A percentile compares a stretch with the other conserved stretches of the same genome.
phyloP scores from a whole-genome alignment of 768 basidiomycete genomes.

The Crassisporium funariophilum region DNA sequence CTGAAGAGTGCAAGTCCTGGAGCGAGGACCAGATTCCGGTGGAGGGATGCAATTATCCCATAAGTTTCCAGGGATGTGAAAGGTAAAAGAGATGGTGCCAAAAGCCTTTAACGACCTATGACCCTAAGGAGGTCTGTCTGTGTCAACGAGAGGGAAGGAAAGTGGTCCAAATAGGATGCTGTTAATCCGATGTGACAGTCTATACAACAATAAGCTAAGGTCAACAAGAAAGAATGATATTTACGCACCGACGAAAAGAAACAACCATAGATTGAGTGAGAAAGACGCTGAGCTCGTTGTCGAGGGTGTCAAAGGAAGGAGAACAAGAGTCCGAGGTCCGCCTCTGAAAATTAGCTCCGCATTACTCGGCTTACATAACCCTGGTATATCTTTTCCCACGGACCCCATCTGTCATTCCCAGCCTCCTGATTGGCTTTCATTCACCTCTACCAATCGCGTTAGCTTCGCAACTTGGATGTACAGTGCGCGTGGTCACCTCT shows the following conservation, averaged over 20 bases:
- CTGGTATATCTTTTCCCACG: no score
- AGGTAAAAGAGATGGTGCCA: slow-evolving; percentile 18
- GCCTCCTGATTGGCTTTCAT: no score
- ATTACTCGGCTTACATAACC: not conserved
- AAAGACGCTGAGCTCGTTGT: slow-evolving; percentile 16
- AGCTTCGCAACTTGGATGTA: no score
- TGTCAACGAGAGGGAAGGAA: slow-evolving; percentile 60
- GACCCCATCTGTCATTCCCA: no score
- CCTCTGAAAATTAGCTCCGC: slow-evolving; percentile 14
- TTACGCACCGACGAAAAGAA: slow-evolving; percentile 37
- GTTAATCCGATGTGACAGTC: slow-evolving; percentile 51
- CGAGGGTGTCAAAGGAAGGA: slow-evolving; percentile 22
- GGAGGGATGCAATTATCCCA: slow-evolving; percentile 51
- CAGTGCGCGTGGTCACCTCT: no score
- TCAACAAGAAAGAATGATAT: slow-evolving; percentile 8
- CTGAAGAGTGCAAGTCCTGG: slow-evolving; percentile 23
- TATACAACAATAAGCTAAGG: slow-evolving; percentile 21
- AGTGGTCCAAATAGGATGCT: slow-evolving; percentile 66
- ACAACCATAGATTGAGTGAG: slow-evolving; percentile 57
- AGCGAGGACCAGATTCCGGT: slow-evolving; percentile 44
- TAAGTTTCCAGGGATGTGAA: slow-evolving; percentile 37
- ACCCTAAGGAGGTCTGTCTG: slow-evolving; percentile 79
- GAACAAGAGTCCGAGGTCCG: slow-evolving; percentile 16
- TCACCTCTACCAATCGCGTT: no score
- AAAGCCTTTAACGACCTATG: slow-evolving; percentile 19